phyloP scores from a whole-genome alignment of 441 rosid species.

The Erysimum pusillum region DNA sequence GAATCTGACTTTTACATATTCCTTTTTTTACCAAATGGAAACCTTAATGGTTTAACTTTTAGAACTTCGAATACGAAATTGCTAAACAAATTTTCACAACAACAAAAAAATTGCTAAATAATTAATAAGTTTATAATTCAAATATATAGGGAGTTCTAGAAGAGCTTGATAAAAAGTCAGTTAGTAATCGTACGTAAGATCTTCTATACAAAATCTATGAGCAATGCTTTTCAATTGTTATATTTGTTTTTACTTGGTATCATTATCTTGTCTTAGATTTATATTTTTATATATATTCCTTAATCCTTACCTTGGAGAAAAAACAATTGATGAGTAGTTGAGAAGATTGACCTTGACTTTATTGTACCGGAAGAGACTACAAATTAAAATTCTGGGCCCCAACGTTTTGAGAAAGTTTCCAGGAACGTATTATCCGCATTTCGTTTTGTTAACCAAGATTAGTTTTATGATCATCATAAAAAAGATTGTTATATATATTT shows the following conservation, averaged over 20 bases:
- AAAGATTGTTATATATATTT: background rate
- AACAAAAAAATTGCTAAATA: background rate
- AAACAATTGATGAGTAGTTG: conserved; percentile 10
- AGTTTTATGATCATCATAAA: conserved; percentile 5
- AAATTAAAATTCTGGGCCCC: background rate
- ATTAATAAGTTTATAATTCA: conserved; percentile 2
- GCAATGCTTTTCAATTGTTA: conserved; percentile 12
- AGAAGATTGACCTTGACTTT: conserved; percentile 35
- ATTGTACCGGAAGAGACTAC: background rate
- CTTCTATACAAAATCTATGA: conserved; percentile 37
- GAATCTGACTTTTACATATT: conserved; percentile 28
- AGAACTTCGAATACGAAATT: background rate
- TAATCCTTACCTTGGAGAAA: background rate
- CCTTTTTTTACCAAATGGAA: background rate
- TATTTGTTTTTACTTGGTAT: conserved; percentile 7
- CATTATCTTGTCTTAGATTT: background rate
- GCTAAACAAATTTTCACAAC: background rate
- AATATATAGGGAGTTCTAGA: conserved; percentile 34
- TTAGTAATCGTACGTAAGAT: conserved; percentile 29
- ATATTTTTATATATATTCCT: background rate
- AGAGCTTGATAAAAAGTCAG: conserved; percentile 30
- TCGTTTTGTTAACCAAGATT: conserved; percentile 19
- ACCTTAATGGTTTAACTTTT: background rate
- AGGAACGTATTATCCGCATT: background rate
- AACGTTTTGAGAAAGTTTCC: conserved; percentile 1